phyloP scores from a whole-genome alignment of 129 eudicot genomes.

The Lactuca saligna region DNA sequence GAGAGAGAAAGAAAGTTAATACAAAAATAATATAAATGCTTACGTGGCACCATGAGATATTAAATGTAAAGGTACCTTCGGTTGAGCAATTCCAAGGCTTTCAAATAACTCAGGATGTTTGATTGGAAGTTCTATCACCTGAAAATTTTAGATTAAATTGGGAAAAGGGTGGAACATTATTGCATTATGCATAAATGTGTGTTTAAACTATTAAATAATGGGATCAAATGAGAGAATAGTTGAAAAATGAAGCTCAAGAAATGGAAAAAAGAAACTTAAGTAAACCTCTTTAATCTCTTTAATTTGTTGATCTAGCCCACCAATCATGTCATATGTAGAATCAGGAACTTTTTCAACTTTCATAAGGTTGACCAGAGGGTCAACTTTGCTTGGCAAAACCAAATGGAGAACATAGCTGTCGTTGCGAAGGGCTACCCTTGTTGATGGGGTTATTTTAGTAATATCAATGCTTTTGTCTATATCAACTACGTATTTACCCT shows the following conservation, averaged over 20 bases:
- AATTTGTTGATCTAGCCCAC: slow-evolving; percentile 49
- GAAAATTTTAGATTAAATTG: not conserved
- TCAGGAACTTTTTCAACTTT: slow-evolving; percentile 52
- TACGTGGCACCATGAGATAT: not conserved
- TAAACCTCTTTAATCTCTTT: slow-evolving; percentile 48
- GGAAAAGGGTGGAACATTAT: too few relatives aligned
- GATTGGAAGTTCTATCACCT: slow-evolving; percentile 63
- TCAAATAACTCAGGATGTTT: slow-evolving; percentile 60
- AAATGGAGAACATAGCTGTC: slow-evolving; percentile 40
- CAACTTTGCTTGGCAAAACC: slow-evolving; percentile 47
- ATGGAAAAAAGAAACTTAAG: not conserved
- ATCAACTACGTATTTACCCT: slow-evolving; percentile 43
- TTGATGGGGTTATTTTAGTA: slow-evolving; percentile 43
- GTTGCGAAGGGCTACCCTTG: slow-evolving; percentile 45
- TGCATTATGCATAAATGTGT: too few relatives aligned
- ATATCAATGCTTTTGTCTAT: slow-evolving; percentile 47
- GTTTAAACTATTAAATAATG: not conserved
- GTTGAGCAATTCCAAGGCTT: slow-evolving; percentile 58
- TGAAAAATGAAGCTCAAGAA: not conserved
- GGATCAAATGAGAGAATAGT: slow-evolving; percentile 13
- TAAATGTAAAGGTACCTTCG: slow-evolving; percentile 37
- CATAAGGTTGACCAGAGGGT: slow-evolving; percentile 48
- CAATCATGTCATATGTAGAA: slow-evolving; percentile 49
- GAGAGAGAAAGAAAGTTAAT: slow-evolving; percentile 13
- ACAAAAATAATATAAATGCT: slow-evolving; percentile 10